phyloP scores from a whole-genome alignment of 1,284 basidiomycete species.

The Bondarzewia mesenterica region DNA sequence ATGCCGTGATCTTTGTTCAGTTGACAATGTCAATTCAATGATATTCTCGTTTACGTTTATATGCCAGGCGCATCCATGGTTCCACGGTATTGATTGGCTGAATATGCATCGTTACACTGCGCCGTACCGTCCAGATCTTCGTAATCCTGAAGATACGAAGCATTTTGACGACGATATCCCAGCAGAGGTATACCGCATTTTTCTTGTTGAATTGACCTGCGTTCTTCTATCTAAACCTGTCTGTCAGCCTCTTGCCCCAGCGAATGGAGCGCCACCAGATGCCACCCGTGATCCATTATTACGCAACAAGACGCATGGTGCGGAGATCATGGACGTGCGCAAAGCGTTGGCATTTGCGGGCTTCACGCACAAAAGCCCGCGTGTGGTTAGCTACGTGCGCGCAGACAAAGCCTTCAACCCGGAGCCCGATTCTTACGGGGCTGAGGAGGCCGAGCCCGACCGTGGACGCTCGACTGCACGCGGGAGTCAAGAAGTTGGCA shows the following conservation, averaged over 20 bases:
- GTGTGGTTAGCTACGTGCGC: constrained; percentile 63
- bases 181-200: constrained; percentile 57
- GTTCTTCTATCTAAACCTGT: not conserved
- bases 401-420: constrained; percentile 65
- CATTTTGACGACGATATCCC: constrained; percentile 94
- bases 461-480: constrained; percentile 57
- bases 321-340: constrained; percentile 80
- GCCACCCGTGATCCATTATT: constrained; percentile 85
- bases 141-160: constrained; percentile 73
- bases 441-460: constrained; percentile 36
- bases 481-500: constrained; percentile 47
- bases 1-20: not conserved
- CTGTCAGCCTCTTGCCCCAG: constrained; percentile 75
- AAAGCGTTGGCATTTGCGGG: constrained; percentile 88
- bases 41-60: not conserved
- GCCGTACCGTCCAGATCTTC: constrained; percentile 83
- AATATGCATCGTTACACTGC: constrained; percentile 75
- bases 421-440: constrained; percentile 39
- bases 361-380: constrained; percentile 82
- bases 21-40: not conserved
- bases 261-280: constrained; percentile 77
- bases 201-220: not conserved
- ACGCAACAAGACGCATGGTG: constrained; percentile 76
- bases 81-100: constrained; percentile 78
- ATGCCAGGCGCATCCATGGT: constrained; percentile 75